Base-by-base conservation (phyloP, 805 yeast species). In the Candida qinlingensis region DNA sequence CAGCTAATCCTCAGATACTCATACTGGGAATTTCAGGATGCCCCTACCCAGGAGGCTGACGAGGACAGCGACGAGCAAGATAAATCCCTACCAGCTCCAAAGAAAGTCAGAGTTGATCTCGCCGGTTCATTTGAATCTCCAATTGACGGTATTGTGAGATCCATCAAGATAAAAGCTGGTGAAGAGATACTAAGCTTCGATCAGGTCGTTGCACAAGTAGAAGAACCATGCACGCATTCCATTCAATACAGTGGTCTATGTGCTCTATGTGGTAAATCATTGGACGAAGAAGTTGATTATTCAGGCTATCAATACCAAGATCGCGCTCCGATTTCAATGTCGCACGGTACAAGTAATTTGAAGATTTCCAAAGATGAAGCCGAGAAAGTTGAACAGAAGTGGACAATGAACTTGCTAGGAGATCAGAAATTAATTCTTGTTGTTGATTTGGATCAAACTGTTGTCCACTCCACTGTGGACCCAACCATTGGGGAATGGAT, bases 401-500 rank as follows among this genome's bases (percentile, higher is more conserved):
- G 90, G 45, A 80, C 88, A 5, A 70, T 73, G 48, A 72, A 85
- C 50, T 72, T 94, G 42, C 66, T 81, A 6, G 64, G 72, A 12
- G 86, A 80, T 46, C 71, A 76, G 50, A 88, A 87, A 64, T 72
- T 94, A 53, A 90, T 94, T 31, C 73, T 94, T 48, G 98, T 94
- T 30, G 99, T 94, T 5, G 99, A 94, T 72, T 74, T 94, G 54
- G 99, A 94, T 69, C 99, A 94, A 65, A 94, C 99, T 0, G 95
- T 94, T 5, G 92, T 94, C 33, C 99, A 94, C 62, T 96, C 97
- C 39, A 92, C 97, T 5, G 97, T 92, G 13, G 99, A 94, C 64
- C 97, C 97, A 0, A 90, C 97, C 0, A 96, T 94, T 31, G 94
- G 94, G 1, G 96, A 88, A 61, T 94, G 99, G 99, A 90, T 87